A percentile compares a stretch with the other conserved stretches of the same genome.
These are phyloP conservation scores for Pichia heedii DNA, from an alignment of 805 yeast genomes.

Conservation along the genomic window DNA sequence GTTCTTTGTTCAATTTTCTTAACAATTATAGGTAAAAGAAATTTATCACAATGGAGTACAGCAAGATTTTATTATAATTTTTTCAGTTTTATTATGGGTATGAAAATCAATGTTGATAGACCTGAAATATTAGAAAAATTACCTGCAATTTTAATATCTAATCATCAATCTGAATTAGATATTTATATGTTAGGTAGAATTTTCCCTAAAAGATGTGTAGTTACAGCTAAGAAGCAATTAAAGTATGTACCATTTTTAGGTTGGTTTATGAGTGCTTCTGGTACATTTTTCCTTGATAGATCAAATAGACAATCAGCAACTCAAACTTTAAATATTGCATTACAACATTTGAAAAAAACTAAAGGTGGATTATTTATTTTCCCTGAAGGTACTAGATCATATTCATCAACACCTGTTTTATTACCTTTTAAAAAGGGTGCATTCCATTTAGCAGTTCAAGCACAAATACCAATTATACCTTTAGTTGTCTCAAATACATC, in stretches of 20 bases:
- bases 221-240: slow-evolving; percentile 83
- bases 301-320: slow-evolving; percentile 67
- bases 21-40: slow-evolving; percentile 61
- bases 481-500: slow-evolving; percentile 82
- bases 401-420: slow-evolving; percentile 53
- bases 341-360: slow-evolving; percentile 46
- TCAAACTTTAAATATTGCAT: slow-evolving; percentile 62
- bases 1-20: slow-evolving; percentile 64
- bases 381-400: slow-evolving; percentile 97
- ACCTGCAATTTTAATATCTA: slow-evolving; percentile 77
- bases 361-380: slow-evolving; percentile 79
- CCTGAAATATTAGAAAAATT: slow-evolving; percentile 46
- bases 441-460: slow-evolving; percentile 93
- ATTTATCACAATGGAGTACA: slow-evolving; percentile 80
- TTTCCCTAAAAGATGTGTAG: slow-evolving; percentile 83
- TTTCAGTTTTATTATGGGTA: slow-evolving; percentile 55
- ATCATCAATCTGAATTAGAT: slow-evolving; percentile 89
- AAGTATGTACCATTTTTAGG: slow-evolving; percentile 86
- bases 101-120: slow-evolving; percentile 60
- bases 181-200: slow-evolving; percentile 70
- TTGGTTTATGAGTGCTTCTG: slow-evolving; percentile 91
- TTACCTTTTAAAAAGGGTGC: slow-evolving; percentile 96
- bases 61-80: slow-evolving; percentile 71
- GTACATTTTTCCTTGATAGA: slow-evolving; percentile 87
- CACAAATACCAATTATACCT: slow-evolving; percentile 83